phyloP scores from a whole-genome alignment of 805 yeast genomes.

The Ogataea methanolica region DNA sequence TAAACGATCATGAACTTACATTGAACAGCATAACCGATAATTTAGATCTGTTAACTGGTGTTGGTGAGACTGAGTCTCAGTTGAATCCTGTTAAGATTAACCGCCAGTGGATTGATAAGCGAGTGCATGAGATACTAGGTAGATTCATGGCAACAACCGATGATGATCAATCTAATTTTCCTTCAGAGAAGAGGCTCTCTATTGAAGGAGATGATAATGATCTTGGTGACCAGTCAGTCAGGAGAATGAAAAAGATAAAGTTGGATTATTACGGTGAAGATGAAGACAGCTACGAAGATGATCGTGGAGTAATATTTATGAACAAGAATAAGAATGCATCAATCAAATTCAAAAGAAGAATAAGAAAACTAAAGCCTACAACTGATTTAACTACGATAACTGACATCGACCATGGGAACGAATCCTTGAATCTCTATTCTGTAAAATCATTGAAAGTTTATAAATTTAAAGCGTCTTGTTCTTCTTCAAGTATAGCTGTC shows the following conservation, averaged over 20 bases:
- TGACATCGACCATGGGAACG: too few species aligned
- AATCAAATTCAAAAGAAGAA: constrained; percentile 6
- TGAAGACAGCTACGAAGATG: constrained; percentile 1
- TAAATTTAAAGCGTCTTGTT: too few species aligned
- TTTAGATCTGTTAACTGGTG: constrained; percentile 1
- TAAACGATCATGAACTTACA: constrained; percentile 11
- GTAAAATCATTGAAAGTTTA: too few species aligned
- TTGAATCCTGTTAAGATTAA: not conserved
- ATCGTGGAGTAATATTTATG: constrained; percentile 2
- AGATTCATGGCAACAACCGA: not conserved
- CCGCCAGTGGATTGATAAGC: not conserved
- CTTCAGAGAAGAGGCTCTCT: not conserved
- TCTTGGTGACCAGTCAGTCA: too few species aligned
- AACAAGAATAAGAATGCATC: constrained; percentile 2
- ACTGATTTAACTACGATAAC: too few species aligned
- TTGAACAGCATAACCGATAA: constrained; percentile 11
- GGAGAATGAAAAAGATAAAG: constrained; percentile 4
- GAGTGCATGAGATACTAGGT: not conserved
- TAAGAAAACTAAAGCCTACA: not conserved
- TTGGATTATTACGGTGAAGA: constrained; percentile 18
- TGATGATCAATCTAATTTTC: not conserved
- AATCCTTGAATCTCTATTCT: too few species aligned
- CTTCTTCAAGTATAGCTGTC: too few species aligned
- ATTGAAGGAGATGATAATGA: not conserved
- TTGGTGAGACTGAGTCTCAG: not conserved